These are phyloP conservation scores for Neospermospora avenae DNA, from an alignment of 2,329 filamentous ascomycete species.

Conservation along the genomic window DNA sequence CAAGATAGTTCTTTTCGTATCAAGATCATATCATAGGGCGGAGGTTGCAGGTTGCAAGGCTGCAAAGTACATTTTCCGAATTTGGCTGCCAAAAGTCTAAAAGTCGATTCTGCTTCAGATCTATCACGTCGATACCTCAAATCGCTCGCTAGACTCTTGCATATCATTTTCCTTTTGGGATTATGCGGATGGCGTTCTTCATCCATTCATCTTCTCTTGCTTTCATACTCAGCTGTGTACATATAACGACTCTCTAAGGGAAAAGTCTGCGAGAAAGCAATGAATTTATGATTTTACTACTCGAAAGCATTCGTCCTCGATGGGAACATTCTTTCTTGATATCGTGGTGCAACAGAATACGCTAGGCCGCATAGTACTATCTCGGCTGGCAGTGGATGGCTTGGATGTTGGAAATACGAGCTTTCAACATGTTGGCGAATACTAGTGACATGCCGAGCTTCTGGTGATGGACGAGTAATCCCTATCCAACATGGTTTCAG, in stretches of 20 bases:
- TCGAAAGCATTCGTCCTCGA: too few species aligned
- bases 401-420: too few species aligned
- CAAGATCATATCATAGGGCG: not conserved
- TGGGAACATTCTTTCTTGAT: too few species aligned
- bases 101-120: constrained; percentile 16
- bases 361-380: too few species aligned
- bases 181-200: constrained; percentile 9
- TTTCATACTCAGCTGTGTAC: constrained; percentile 5
- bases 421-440: too few species aligned
- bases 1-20: constrained; percentile 8
- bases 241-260: constrained; percentile 7
- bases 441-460: too few species aligned
- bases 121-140: constrained; percentile 6
- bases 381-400: too few species aligned
- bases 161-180: not conserved
- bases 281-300: not conserved
- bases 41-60: not conserved
- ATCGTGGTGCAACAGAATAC: too few species aligned
- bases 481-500: too few species aligned
- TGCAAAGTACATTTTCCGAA: not conserved
- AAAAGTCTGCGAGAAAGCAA: constrained; percentile 5
- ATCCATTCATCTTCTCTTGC: not conserved
- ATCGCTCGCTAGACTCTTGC: constrained; percentile 3
- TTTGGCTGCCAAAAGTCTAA: constrained; percentile 21
- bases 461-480: too few species aligned